These are phyloP conservation scores for bread wheat (Triticum aestivum) DNA, from an alignment of 176 grass and related monocot species.

Conservation along the genomic window IWGSC_CS_RefSeq_v2.1 NC_057810.1:619201651-619202150, in stretches of 20 bases:
- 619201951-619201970: slow-evolving; percentile 18
- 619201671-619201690: slow-evolving; percentile 72
- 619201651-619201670: slow-evolving; percentile 64
- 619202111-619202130: background rate
- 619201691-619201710: slow-evolving; percentile 42
- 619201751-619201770: slow-evolving; percentile 51
- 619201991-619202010: background rate
- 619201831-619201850: background rate
- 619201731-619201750: slow-evolving; percentile 46
- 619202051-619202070: background rate
- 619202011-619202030: background rate
- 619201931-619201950: background rate
- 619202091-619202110: background rate
- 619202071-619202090: background rate
- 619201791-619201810: background rate
- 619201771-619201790: slow-evolving; percentile 34
- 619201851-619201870: slow-evolving; percentile 48
- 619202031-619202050: background rate
- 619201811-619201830: background rate
- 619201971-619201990: background rate
- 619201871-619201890: slow-evolving; percentile 52
- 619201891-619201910: slow-evolving; percentile 55
- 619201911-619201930: background rate
- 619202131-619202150: too few species aligned
- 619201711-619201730: slow-evolving; percentile 47